phyloP scores from a whole-genome alignment of 495 filamentous ascomycete genomes.

The Talaromyces proteolyticus region DNA sequence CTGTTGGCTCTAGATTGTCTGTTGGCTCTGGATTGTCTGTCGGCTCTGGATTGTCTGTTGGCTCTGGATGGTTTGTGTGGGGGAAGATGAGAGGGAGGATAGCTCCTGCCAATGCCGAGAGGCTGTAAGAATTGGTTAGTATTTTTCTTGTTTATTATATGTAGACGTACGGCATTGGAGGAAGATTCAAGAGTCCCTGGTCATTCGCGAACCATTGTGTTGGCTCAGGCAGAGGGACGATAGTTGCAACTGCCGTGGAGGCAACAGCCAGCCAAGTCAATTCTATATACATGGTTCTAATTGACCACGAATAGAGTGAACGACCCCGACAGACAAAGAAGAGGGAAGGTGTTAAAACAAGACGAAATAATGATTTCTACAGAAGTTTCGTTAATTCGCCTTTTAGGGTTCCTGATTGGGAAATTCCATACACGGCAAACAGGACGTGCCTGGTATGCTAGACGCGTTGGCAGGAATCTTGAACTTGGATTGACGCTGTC shows the following conservation, averaged over 20 bases:
- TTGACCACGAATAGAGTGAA: not conserved
- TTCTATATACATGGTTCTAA: conserved; percentile 2
- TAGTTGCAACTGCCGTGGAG: conserved; percentile 3
- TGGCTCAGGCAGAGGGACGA: conserved; percentile 3
- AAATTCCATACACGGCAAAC: too few relatives aligned
- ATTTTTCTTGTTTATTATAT: too few relatives aligned
- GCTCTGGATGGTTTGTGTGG: not conserved
- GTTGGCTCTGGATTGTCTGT: not conserved
- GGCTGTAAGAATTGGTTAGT: too few relatives aligned
- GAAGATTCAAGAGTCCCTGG: not conserved
- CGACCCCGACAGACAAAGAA: not conserved
- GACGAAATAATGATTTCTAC: too few relatives aligned
- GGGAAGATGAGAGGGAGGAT: not conserved
- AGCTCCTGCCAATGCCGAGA: not conserved
- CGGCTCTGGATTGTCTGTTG: not conserved
- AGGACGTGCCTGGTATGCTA: too few relatives aligned
- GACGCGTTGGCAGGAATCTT: too few relatives aligned
- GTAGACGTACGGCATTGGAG: conserved; percentile 2
- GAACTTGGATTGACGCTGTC: too few relatives aligned
- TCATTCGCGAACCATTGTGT: conserved; percentile 1
- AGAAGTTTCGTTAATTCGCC: too few relatives aligned
- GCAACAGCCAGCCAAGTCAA: conserved; percentile 4
- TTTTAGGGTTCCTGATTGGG: too few relatives aligned
- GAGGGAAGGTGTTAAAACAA: too few relatives aligned
- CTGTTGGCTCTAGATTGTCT: not conserved